Percentiles rank a stretch among this genome's conserved stretches.
Evolutionary conservation across 1,284 basidiomycete species (phyloP).

Genomic region (Naganishia albida): DNA sequence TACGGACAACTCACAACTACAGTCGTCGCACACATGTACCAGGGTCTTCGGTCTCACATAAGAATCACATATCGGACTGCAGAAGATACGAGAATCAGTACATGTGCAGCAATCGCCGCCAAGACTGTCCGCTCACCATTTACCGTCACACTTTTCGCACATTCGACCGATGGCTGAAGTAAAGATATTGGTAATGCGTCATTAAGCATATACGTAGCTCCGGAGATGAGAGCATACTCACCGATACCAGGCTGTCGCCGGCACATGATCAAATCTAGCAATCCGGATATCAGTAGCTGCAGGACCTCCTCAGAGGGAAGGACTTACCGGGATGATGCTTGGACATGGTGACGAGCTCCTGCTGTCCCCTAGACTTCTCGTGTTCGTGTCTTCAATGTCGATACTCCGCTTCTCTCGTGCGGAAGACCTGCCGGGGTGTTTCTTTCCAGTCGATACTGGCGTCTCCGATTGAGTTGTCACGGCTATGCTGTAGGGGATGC

Average conservation of each 20-base stretch:
- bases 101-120: too few relatives aligned
- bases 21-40: constrained; percentile 98
- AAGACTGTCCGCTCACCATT: constrained; percentile 70
- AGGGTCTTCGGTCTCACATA: constrained; percentile 97
- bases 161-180: constrained; percentile 84
- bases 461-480: background rate
- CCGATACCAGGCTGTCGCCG: constrained; percentile 93
- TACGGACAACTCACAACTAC: constrained; percentile 66
- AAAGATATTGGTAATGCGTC: too few relatives aligned
- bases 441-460: background rate
- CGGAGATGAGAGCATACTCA: constrained; percentile 53
- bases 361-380: background rate
- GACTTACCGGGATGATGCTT: constrained; percentile 83
- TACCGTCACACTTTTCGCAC: constrained; percentile 99
- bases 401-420: too few relatives aligned
- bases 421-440: background rate
- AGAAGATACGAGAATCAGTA: background rate
- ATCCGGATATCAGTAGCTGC: constrained; percentile 3
- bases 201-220: too few relatives aligned
- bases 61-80: constrained; percentile 96
- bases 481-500: background rate
- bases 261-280: constrained; percentile 89
- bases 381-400: background rate
- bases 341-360: constrained; percentile 57
- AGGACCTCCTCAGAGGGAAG: constrained; percentile 1